Evolutionary conservation across 2,329 filamentous ascomycete species (phyloP), one percentile per base, ranked within the genome.

Genomic region (Zymoseptoria passerinii): DNA sequence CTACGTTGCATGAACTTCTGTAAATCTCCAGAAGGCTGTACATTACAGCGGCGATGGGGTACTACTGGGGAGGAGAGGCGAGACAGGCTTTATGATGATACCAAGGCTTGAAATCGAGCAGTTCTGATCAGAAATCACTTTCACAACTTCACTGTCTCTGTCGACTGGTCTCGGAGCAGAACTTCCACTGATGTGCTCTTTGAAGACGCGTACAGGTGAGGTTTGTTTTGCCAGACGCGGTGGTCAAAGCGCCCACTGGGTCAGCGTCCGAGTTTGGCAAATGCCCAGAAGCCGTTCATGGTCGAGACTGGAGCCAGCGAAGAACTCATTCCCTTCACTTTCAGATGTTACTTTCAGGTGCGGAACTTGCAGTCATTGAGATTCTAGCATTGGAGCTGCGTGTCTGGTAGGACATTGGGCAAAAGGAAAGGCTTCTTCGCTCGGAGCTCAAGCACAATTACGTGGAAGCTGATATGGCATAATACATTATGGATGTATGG

Each of bases 11-110:
- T 58, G 61, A 44, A 44, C 60, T 61, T 65, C 63, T 64, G 63
- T 61, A 59, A 60, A 63, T 62, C 55, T 64, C 62, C 62, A 65
- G 64, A 59, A 63, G 59, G 64, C 64, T 65, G 64, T 66, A 66
- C 64, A 66, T 64, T 66, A 66, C 54, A 61, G 62, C 61, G 58
- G 60, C 50, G 58, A 60, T 16, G 35, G 35, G 35, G 5, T 58
- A 60, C 54, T 57, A 62, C 51, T 29, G 53, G 56, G 59, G 59
- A 55, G 57, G 55, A 56, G 58, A 50, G 51, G 63, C 60, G 61
- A 59, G 58, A 56, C 53, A 60, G 62, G 62, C 60, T 59, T 63
- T 61, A 66, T 61, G 64, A 66, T 66, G 64, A 66, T 66, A 66
- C 63, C 64, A 65, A 63, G 61, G 50, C 50, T 52, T 53, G 56